These are phyloP conservation scores for Gossypium trilobum DNA, from an alignment of 441 rosid species.

Conservation along the genomic window DNA sequence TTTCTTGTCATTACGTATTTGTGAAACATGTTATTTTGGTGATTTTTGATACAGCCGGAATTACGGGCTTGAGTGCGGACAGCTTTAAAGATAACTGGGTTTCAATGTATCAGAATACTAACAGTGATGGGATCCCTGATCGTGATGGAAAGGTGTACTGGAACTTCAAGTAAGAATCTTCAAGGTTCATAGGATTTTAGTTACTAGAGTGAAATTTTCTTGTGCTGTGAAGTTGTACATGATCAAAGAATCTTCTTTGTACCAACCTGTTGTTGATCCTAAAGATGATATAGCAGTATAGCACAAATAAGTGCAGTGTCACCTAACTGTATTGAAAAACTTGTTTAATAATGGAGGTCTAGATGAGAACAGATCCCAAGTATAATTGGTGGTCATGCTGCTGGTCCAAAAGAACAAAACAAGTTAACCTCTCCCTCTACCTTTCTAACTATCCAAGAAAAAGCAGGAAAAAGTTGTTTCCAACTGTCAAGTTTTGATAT, in stretches of 20 bases:
- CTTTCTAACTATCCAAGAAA: background rate
- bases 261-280: background rate
- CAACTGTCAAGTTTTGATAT: background rate
- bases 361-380: background rate
- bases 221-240: constrained; percentile 3
- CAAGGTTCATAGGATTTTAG: constrained; percentile 5
- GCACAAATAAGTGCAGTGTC: background rate
- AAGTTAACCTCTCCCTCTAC: background rate
- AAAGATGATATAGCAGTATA: background rate
- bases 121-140: constrained; percentile 81
- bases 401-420: background rate
- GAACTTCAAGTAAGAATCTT: constrained; percentile 73
- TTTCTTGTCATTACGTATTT: background rate
- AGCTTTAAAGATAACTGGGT: constrained; percentile 83
- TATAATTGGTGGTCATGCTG: background rate
- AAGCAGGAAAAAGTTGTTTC: constrained; percentile 2
- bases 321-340: background rate
- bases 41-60: constrained; percentile 53
- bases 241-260: background rate
- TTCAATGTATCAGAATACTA: constrained; percentile 72
- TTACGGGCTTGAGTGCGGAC: constrained; percentile 64
- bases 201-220: constrained; percentile 1
- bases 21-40: constrained; percentile 9
- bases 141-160: constrained; percentile 57
- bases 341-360: constrained; percentile 1